Evolutionary conservation across 2,329 filamentous ascomycete species (phyloP), one percentile per base, ranked within the genome.

Genomic region (Paraphoma sp.): DNA sequence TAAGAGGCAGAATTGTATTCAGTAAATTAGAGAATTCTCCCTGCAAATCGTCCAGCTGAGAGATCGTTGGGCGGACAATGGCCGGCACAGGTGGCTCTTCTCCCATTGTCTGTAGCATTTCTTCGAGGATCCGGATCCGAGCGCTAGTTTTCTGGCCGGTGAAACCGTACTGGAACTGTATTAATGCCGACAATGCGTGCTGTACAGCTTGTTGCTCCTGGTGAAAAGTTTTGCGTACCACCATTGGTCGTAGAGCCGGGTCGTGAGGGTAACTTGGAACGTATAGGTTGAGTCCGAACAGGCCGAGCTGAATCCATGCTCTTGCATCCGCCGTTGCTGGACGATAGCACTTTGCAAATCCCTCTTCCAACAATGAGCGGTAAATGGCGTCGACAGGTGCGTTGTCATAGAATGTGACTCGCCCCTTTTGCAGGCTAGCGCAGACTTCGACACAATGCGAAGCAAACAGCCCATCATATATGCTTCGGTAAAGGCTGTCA

Each of bases 251-350:
- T 33, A 87, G 73, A 1, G 87, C 87, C 1, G 95, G 95, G 74
- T 99, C 95, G 68, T 94, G 95, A 3, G 90, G 85, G 63, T 89
- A 88, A 74, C 96, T 89, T 0, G 96, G 93, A 2, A 98, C 87
- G 70, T 94, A 97, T 2, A 97, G 82, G 59, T 86, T 85, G 46
- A 98, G 81, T 40, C 89, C 86, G 14, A 89, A 88, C 17, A 93
- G 77, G 1, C 91, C 89, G 57, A 97, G 87, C 48, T 89, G 83
- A 29, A 93, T 83, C 87, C 93, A 95, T 5, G 90, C 89, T 18
- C 70, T 50, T 5, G 72, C 60, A 17, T 89, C 48, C 6, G 64
- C 45, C 1, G 31, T 18, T 6, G 45, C 17, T 46, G 53, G 17
- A 10, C 40, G 36, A 42, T 53, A 57, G 31, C 59, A 66, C 9